Base-by-base conservation (phyloP, 352 stramenopile genomes). In the Saprolegnia diclina region DNA sequence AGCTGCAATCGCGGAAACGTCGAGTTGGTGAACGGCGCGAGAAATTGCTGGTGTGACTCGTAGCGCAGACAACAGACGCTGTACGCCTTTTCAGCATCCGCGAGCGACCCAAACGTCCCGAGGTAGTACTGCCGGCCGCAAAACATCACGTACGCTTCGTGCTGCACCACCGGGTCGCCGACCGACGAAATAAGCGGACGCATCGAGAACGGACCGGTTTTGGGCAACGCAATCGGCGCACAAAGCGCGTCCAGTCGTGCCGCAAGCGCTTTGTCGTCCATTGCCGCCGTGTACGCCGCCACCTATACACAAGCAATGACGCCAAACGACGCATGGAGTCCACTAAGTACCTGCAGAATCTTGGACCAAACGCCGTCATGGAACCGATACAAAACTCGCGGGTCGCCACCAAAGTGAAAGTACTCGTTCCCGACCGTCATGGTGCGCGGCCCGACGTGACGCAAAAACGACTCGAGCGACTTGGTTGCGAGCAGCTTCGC, bases 341-440 rank as follows among this genome's bases (percentile, higher is more conserved):
- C 24, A 54, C 2, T 6, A 46, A 3, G 21, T 64, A 64, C 56
- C 56, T 64, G 56, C 5, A 10, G 22, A 10, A 52, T 69, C 18
- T 52, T 42, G 21, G 19, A 62, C 63, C 63, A 69, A 13, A 19
- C 19, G 13, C 44, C 26, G 24, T 62, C 21, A 7, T 69, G 26
- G 19, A 21, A 45, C 19, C 87, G 59, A 40, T 85, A 94, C 13
- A 94, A 64, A 21, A 76, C 75, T 4, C 77, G 61, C 6, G 72
- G 70, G 69, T 91, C 85, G 42, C 81, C 78, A 40, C 75, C 81
- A 54, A 92, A 92, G 5, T 78, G 80, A 52, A 88, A 90, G 56
- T 88, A 92, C 5, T 62, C 64, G 46, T 82, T 89, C 1, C 73
- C 76, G 14, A 75, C 55, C 0, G 76, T 77, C 61, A 79, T 91